Base-by-base conservation (phyloP, 768 basidiomycete species). In the Lepiota brunneoincarnata region DNA sequence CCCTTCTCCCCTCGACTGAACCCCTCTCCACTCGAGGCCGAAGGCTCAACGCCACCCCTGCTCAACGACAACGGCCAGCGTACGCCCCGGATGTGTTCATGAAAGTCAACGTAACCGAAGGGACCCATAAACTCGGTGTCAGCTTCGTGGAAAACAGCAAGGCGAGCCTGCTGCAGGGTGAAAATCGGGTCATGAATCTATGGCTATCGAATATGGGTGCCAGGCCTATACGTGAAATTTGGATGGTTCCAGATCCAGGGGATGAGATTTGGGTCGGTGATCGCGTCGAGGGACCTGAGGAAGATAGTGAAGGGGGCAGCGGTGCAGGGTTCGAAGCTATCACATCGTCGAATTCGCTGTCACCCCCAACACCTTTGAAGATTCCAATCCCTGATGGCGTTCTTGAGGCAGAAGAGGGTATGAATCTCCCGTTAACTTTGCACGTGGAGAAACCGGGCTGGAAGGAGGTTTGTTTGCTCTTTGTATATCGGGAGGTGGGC, bases 1-100 rank as follows among this genome's bases (percentile, higher is more conserved):
- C 82, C 4, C 76, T 91, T 28, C 76, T 95, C 17, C 83, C 88
- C 2, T 74, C 77, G 21, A 74, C 65, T 0, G 93, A 95, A 66
- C 71, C 83, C 1, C 75, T 94, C 2, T 75, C 81, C 7, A 76
- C 75, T 31, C 85, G 83, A n/a, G 93, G 94, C 12, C 81, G 76
- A 41, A 75, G 93, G 47, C 73, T 97, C 10, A 83, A 94, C 49
- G 81, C 84, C 49, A 93, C 93, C 2, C 76, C 79, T 26, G 71
- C 79, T 12, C 89, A 95, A 60, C 75, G 86, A 42, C 82, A 86
- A 58, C 75, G 66, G 24, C 82, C 82, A 10, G 81, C 82, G 2
- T 95, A 96, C 64, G 86, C 84, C 9, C 77, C 84, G 9, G 87
- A 96, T 64, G 66, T 79, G 6, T 61, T 79, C 28, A 75, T 91